Evolutionary conservation across 2,329 filamentous ascomycete genomes (phyloP), one percentile per base, ranked within the genome.

Genomic region (Metarhizium rileyi): DNA sequence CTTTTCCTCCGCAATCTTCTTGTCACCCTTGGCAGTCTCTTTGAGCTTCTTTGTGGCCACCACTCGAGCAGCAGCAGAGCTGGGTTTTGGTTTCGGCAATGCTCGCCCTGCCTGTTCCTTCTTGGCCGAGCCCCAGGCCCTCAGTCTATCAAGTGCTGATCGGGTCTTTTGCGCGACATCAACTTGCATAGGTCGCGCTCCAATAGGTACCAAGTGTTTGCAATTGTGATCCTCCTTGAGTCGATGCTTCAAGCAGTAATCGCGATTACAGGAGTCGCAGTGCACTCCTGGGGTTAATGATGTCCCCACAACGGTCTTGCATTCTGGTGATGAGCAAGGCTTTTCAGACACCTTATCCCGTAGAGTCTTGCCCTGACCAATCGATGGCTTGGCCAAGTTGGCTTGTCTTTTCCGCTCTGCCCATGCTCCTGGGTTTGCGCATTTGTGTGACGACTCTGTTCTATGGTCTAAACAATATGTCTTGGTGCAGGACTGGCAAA

Each of bases 401-500:
- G 77, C 78, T 53, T 71, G 66, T 5, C 80, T 75, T 55, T 70
- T 70, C 23, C 77, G 74, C 61, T 73, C 71, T 16, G 81, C 80
- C 81, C 81, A 84, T 49, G 78, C 80, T 53, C 81, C 81, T 2
- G 69, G 72, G 46, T 79, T 72, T 47, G 70, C 59, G 67, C 81
- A 85, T 62, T 81, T 78, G 71, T 98, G 94, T 0, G 87, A 72
- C 20, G 81, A 79, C 71, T 97, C 91, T 60, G 82, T 85, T 49
- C 91, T 87, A 74, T 98, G 93, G 64, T 97, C 91, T 57, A 95
- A 85, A 66, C 94, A 98, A 72, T 83, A 98, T 16, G 86, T 91
- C 51, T 80, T 78, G 55, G 66, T 78, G 71, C 93, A 98, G 58
- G 87, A 93, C 65, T 94, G 87, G 72, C 93, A 98, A 63, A 83